Base-by-base conservation (phyloP, 1,284 basidiomycete species). In the Meira miltonrushii region DNA sequence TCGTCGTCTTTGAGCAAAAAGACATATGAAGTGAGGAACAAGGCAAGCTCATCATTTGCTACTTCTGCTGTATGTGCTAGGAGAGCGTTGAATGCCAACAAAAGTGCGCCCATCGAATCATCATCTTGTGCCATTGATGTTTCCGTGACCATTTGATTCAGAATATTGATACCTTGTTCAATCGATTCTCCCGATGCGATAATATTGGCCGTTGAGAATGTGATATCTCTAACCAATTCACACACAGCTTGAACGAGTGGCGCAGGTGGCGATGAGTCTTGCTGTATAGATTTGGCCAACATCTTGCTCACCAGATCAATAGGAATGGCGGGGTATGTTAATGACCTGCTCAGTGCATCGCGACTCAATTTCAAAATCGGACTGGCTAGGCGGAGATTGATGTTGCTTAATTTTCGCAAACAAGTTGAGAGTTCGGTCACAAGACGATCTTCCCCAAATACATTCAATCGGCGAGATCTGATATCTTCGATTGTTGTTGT, bases 141-240 rank as follows among this genome's bases (percentile, higher is more conserved):
- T 21, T 48, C 46, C 23, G 21, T 48, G 7, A 48, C 17, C n/a
- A 48, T n/a, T 21, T 13, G 46, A 48, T 12, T 21, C 5, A 48
- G 46, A 7, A 48, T 21, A 48, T 4, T 6, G 2, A 48, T 48
- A 2, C 46, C 46, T 12, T 48, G 17, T 23, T 23, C 46, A 8
- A 21, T n/a, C 17, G 46, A n/a, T 21, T 48, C 46, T 21, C 46
- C 46, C 12, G 50, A 13, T 33, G 39, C 50, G 19, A 56, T 33
- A 2, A 56, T 19, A 46, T 56, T 56, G 6, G 55, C 44, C 10
- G 55, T 46, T 11, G 55, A 50, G n/a, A 44, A 33, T 9, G n/a
- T 50, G 5, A 50, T 15, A 46, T 56, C 55, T 28, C 12, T 9
- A 2, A 46, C 55, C 13, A 56, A 23, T 11, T 56, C 55, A 12